phyloP scores from a whole-genome alignment of 148 eudicot species.

The Pouteria glomerata region DNA sequence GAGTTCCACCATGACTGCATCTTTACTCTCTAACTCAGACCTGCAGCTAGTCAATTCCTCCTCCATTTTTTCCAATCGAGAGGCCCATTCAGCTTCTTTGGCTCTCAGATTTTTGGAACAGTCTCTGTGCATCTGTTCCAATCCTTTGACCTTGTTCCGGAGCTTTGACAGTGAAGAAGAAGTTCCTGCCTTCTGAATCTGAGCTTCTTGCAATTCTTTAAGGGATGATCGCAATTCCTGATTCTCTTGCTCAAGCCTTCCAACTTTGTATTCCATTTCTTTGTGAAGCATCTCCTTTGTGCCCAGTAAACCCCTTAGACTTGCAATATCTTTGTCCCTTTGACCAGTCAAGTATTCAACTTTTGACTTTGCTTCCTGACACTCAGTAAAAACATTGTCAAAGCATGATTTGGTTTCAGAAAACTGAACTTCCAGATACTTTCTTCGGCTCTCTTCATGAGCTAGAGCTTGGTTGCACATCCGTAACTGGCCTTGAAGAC shows the following conservation, averaged over 20 bases:
- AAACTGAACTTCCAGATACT: constrained; percentile 48
- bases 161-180: constrained; percentile 56
- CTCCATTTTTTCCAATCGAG: constrained; percentile 29
- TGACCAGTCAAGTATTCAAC: constrained; percentile 30
- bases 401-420: constrained; percentile 41
- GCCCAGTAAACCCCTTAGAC: constrained; percentile 49
- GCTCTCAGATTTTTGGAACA: constrained; percentile 43
- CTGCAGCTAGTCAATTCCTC: constrained; percentile 37
- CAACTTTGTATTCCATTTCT: constrained; percentile 55
- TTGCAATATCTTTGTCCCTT: constrained; percentile 42
- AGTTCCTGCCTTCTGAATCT: constrained; percentile 52
- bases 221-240: constrained; percentile 43
- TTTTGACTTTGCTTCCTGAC: constrained; percentile 38
- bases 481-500: constrained; percentile 38
- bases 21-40: constrained; percentile 35
- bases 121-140: constrained; percentile 67
- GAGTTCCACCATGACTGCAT: constrained; percentile 42
- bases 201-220: constrained; percentile 79
- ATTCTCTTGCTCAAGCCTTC: constrained; percentile 60
- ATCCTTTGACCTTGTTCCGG: constrained; percentile 53
- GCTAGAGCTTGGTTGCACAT: constrained; percentile 63
- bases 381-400: constrained; percentile 30
- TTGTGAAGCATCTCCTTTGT: constrained; percentile 54
- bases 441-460: constrained; percentile 62
- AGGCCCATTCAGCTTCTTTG: constrained; percentile 66